A percentile compares a stretch with the other conserved stretches of the same genome.
These are phyloP conservation scores for Pichia nakasei DNA, from an alignment of 805 yeast genomes.

Conservation along the genomic window DNA sequence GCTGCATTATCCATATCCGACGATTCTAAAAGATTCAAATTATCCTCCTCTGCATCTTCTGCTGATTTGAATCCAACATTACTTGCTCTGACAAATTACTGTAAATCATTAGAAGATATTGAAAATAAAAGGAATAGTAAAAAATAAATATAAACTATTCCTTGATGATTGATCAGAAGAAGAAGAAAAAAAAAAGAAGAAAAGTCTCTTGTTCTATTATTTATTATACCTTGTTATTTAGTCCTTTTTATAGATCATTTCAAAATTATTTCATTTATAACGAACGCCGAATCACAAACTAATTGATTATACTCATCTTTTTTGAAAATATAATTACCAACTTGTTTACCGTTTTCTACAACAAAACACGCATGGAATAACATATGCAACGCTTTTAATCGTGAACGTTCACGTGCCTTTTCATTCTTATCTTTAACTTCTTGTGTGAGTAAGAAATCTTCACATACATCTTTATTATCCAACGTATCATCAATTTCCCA, in stretches of 20 bases:
- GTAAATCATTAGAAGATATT: conserved; percentile 7
- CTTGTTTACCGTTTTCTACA: conserved; percentile 23
- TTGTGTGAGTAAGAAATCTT: conserved; percentile 54
- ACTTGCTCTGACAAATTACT: conserved; percentile 10
- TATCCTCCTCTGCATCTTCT: conserved; percentile 19
- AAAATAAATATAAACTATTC: background rate
- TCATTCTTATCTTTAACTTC: conserved; percentile 33
- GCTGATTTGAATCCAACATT: conserved; percentile 23
- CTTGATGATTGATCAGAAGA: too few relatives aligned
- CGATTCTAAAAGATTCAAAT: conserved; percentile 24
- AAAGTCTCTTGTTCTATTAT: background rate
- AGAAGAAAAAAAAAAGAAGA: too few relatives aligned
- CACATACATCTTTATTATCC: conserved; percentile 49
- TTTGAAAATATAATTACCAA: conserved; percentile 38
- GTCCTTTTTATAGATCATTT: background rate
- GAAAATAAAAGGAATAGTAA: background rate
- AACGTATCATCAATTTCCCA: conserved; percentile 33
- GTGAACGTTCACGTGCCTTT: conserved; percentile 20
- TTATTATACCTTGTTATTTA: background rate
- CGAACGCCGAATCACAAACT: conserved; percentile 17
- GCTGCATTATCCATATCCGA: conserved; percentile 14
- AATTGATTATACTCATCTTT: conserved; percentile 31
- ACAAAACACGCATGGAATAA: conserved; percentile 33
- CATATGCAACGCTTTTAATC: conserved; percentile 34
- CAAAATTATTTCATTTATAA: conserved; percentile 7